Evolutionary conservation across 176 grass and related monocot genomes (phyloP), one percentile per base, ranked within the genome.

Genomic region (Oryza brachyantha): DNA sequence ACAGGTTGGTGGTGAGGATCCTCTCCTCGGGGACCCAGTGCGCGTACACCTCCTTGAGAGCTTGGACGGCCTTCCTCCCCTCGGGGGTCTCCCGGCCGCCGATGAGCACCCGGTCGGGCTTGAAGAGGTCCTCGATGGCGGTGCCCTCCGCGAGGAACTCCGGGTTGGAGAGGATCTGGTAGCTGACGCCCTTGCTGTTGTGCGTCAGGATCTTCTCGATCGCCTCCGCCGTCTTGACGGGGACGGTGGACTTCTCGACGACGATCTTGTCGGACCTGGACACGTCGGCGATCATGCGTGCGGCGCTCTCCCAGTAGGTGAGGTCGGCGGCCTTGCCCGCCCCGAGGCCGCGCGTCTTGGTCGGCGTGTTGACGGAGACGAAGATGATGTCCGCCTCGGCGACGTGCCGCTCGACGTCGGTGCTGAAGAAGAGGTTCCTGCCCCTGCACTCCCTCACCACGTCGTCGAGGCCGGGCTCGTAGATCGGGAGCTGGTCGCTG

Each of bases 221-320:
- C 4, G 92, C 92, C 80, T 94, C 92, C 16, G 92, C 92, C 11
- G 92, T 94, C 77, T 94, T 94, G 69, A 94, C 92, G 84, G 93
- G 93, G 67, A 93, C 93, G 14, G 90, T 97, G 70, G 93, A 97
- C 57, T 97, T 97, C 90, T 97, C 93, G 9, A 97, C 93, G 8
- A 97, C 93, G 3, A 97, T 97, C 79, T 97, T 97, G 87, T 97
- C 93, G 1, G 90, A 93, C 73, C 90, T 97, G 65, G 93, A 88
- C 21, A 97, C 93, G 74, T 97, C 87, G 0, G 93, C 93, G 9
- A 97, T 97, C 93, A 97, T 97, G 16, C 93, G 93, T 24, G 93
- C 93, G 17, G 93, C 93, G 0, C 93, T 97, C 75, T 97, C 93
- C 93, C 93, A 97, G 82, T 97, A 97, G 70, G 93, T 97, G 48